Conservation (phyloP, 140 eudicot genomes). For the Cichorium intybus region DNA sequence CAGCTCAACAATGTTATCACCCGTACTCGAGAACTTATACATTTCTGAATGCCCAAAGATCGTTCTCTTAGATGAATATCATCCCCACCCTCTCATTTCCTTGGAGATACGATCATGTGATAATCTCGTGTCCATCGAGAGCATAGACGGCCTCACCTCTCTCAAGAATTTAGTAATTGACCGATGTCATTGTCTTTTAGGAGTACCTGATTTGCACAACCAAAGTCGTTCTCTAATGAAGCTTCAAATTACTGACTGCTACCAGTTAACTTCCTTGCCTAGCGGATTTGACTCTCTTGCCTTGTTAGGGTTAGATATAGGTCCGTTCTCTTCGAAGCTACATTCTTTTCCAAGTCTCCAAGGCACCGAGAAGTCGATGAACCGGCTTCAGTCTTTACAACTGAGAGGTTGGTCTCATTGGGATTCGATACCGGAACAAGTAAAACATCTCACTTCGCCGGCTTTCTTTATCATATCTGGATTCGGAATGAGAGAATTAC, state of each 20-base stretch:
- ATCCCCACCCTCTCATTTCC: background rate
- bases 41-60: background rate
- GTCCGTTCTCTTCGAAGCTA: background rate
- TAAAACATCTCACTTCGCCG: background rate
- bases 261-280: background rate
- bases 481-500: background rate
- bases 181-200: background rate
- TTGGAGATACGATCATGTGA: background rate
- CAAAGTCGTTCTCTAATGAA: background rate
- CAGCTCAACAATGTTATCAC: constrained; percentile 7
- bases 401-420: background rate
- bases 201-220: background rate
- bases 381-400: background rate
- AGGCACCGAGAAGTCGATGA: no score
- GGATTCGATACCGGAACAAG: background rate
- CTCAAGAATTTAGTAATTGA: background rate
- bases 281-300: background rate
- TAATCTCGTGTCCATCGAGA: background rate
- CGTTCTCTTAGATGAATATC: background rate
- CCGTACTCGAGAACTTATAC: background rate
- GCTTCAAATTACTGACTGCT: background rate
- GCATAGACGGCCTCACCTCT: constrained; percentile 5
- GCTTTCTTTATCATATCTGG: background rate
- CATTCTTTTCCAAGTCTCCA: constrained; percentile 6
- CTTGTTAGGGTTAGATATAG: background rate